These are phyloP conservation scores for Wickerhamiella infanticola DNA, from an alignment of 1,139 yeast genomes.

Conservation along the genomic window DNA sequence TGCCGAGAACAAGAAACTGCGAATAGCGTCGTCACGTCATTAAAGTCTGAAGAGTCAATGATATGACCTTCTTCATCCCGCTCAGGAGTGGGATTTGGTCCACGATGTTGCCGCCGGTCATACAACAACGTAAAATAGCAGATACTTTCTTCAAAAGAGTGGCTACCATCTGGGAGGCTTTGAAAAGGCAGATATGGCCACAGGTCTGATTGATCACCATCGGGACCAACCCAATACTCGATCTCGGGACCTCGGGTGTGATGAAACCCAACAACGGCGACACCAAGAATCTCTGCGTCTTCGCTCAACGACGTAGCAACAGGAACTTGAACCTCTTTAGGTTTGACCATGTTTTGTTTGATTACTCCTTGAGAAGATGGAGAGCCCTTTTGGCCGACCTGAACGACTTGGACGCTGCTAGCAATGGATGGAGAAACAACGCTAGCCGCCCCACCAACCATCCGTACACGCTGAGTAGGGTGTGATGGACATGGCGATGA, in stretches of 20 bases:
- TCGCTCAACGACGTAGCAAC: not conserved
- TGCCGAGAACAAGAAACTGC: slow-evolving; percentile 92
- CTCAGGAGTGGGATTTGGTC: slow-evolving; percentile 31
- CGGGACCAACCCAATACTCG: slow-evolving; percentile 76
- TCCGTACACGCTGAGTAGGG: not conserved
- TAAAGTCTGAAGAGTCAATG: slow-evolving; percentile 22
- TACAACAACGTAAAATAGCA: slow-evolving; percentile 79
- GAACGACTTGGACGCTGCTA: not conserved
- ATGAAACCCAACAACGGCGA: slow-evolving; percentile 85
- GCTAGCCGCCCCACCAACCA: not conserved
- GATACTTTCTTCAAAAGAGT: slow-evolving; percentile 79
- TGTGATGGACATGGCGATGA: not conserved
- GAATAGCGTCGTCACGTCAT: slow-evolving; percentile 56
- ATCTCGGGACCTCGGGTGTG: slow-evolving; percentile 91
- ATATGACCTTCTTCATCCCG: slow-evolving; percentile 23
- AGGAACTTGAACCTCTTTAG: not conserved
- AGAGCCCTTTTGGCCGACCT: not conserved
- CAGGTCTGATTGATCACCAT: slow-evolving; percentile 33
- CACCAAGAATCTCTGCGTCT: slow-evolving; percentile 44
- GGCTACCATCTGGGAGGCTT: slow-evolving; percentile 93
- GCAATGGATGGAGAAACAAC: not conserved
- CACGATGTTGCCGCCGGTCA: slow-evolving; percentile 38
- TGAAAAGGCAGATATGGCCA: slow-evolving; percentile 93
- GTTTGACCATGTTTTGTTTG: not conserved
- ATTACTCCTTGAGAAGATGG: not conserved